A percentile compares a stretch with the other conserved stretches of the same genome.
phyloP scores from a whole-genome alignment of 2,329 filamentous ascomycete genomes.

The Aspergillus hortae region DNA sequence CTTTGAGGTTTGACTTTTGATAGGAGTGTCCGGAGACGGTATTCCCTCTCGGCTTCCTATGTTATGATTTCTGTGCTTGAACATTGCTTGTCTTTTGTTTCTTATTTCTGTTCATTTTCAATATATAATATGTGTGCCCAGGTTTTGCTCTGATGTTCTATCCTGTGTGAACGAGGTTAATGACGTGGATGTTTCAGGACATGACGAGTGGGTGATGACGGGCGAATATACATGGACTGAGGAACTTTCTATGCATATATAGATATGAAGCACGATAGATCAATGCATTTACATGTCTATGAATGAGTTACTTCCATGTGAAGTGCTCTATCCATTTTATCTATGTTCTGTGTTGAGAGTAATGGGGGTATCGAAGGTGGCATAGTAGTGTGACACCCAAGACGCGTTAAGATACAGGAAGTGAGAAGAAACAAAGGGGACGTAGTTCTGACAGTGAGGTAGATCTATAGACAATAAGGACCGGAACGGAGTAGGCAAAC shows the following conservation, averaged over 20 bases:
- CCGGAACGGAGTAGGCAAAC: background rate
- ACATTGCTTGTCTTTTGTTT: background rate
- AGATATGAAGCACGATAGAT: background rate
- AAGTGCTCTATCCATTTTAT: too few species aligned
- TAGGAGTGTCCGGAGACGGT: background rate
- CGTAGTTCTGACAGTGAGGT: background rate
- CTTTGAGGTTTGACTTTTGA: constrained; percentile 90
- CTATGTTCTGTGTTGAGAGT: too few species aligned
- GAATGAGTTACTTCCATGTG: too few species aligned
- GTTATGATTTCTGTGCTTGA: background rate
- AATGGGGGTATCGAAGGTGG: too few species aligned
- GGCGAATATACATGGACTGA: background rate
- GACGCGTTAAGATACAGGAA: too few species aligned
- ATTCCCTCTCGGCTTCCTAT: background rate
- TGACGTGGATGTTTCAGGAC: background rate
- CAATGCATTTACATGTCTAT: too few species aligned
- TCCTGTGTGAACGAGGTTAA: background rate
- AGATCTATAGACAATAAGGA: background rate
- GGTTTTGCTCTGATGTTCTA: background rate
- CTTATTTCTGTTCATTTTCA: background rate
- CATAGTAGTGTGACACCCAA: too few species aligned
- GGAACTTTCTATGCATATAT: background rate
- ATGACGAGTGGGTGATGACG: background rate
- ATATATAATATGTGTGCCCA: constrained; percentile 3
- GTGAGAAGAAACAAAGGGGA: too few species aligned